Base-by-base conservation (phyloP, 257 asterid genomes). In the Lithospermum erythrorhizon region DNA sequence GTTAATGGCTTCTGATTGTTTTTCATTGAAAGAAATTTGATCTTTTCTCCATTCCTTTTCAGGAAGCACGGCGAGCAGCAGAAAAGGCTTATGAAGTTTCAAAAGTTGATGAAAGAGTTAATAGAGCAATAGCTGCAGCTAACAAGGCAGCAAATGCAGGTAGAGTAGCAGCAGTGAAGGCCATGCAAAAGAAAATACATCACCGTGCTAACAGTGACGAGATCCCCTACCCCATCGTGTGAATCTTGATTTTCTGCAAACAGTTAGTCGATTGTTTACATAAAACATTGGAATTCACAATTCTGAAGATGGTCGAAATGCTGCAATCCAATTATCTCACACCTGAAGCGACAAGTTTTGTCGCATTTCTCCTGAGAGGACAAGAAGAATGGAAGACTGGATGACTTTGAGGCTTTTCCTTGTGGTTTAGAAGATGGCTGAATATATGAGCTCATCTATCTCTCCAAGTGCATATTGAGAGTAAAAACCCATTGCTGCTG, bases 1-100 rank as follows among this genome's bases (percentile, higher is more conserved):
- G 47, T 35, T 9, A 41, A 35, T 3, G 49, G 4, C 49, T 41
- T 41, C 49, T 41, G 17, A 41, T 41, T 41, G 9, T 41, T 41
- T 41, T 41, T 41, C 49, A 41, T 13, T 41, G 49, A 3, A 41
- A 41, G 49, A 1, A 41, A 13, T 41, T 41, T 41, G 49, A 41
- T 14, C 3, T 41, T 41, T 41, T 41, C 49, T 11, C 18, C 18
- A 11, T 41, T 9, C 13, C n/a, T 20, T 61, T 13, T 37, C 83
- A 88, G 96, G 96, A 88, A 77, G 90, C 95, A 52, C 75, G 94
- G 20, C 76, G 84, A 56, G 88, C 96, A 62, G 87, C 85, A 24
- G 90, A 85, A 73, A 85, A 61, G 70, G 88, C 96, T 4, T 88
- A 85, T 13, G 94, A 85, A 63, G 95, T 88, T 62, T 70, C 78